Evolutionary conservation across 2,329 filamentous ascomycete genomes (phyloP).

Genomic region (Eurotiales sp.): DNA sequence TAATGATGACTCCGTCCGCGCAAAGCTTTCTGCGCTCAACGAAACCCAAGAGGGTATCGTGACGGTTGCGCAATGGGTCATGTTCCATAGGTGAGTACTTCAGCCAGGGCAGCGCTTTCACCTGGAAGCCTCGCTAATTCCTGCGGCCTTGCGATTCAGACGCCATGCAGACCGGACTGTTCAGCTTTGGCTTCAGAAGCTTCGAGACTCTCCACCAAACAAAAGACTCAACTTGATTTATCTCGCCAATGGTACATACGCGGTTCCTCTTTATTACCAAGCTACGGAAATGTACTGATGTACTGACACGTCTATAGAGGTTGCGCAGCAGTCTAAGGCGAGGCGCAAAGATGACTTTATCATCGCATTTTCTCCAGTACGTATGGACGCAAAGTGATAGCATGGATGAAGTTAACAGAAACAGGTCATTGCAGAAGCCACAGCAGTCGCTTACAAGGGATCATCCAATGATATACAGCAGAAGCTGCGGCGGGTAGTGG

Average conservation of each 20-base stretch:
- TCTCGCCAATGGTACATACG: constrained; percentile 78
- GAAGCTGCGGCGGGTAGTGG: constrained; percentile 82
- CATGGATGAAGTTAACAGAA: constrained; percentile 21
- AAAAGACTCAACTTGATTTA: constrained; percentile 91
- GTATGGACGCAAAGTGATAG: constrained; percentile 17
- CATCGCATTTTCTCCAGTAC: constrained; percentile 75
- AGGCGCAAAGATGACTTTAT: constrained; percentile 91
- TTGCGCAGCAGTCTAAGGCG: constrained; percentile 92
- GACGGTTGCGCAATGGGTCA: constrained; percentile 97
- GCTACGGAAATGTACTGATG: too few species aligned
- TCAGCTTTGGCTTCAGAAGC: constrained; percentile 82
- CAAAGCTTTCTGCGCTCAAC: constrained; percentile 91
- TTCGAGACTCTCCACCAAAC: constrained; percentile 80
- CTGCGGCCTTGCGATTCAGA: constrained; percentile 45
- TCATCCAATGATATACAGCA: constrained; percentile 79
- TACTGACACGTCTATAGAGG: constrained; percentile 58
- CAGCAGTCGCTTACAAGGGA: constrained; percentile 83
- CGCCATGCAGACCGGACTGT: constrained; percentile 89
- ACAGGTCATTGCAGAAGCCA: constrained; percentile 81
- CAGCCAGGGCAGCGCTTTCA: not conserved
- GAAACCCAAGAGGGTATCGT: constrained; percentile 98
- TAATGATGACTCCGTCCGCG: constrained; percentile 89
- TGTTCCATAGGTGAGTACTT: constrained; percentile 93
- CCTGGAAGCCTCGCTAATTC: not conserved
- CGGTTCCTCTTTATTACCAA: constrained; percentile 2